Conservation (phyloP, 164 flowering plant species). For the Macadamia tetraphylla region DNA sequence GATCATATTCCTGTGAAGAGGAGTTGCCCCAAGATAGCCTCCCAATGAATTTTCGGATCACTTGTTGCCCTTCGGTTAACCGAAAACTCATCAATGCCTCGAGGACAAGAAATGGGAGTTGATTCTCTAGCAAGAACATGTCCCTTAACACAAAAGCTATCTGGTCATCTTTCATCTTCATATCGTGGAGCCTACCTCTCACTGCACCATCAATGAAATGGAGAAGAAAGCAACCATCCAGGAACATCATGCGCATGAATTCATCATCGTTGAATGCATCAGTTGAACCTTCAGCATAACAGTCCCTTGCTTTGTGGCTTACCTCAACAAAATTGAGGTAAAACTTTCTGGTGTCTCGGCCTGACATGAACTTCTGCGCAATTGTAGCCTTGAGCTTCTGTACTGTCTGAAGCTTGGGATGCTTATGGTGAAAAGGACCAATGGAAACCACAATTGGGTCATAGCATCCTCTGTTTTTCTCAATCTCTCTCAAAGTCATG, state of each 20-base stretch:
- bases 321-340: not conserved
- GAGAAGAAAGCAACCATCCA: constrained; percentile 20
- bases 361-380: not conserved
- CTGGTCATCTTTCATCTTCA: not conserved
- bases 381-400: constrained; percentile 7
- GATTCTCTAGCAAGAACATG: constrained; percentile 15
- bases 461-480: not conserved
- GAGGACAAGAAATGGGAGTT: constrained; percentile 4
- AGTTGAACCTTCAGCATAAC: not conserved
- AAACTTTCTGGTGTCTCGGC: not conserved
- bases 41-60: not conserved
- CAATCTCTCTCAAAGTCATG: not conserved
- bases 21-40: not conserved
- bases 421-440: constrained; percentile 20
- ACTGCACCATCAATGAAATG: not conserved
- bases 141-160: not conserved
- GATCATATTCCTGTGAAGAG: not conserved
- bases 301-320: not conserved
- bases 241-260: constrained; percentile 15
- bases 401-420: not conserved
- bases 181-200: not conserved
- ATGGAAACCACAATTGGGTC: constrained; percentile 15
- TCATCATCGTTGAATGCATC: not conserved
- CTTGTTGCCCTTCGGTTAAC: not conserved
- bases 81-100: not conserved